Evolutionary conservation across 1,139 yeast genomes (phyloP).

Genomic region (Geotrichum phurueaensis): DNA sequence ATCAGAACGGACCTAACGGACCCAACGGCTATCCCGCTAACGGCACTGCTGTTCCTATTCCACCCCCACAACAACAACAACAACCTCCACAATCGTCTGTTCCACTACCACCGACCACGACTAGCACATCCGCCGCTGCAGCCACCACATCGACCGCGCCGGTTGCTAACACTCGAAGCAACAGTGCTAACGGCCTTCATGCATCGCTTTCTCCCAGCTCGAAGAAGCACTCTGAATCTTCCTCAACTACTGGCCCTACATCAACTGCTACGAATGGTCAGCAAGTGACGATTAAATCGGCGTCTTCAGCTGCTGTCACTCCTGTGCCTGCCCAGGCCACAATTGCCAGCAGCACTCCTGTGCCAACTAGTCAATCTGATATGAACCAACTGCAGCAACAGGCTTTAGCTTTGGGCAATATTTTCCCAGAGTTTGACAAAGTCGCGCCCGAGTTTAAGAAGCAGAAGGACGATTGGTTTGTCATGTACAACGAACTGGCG

Average conservation of each 20-base stretch:
- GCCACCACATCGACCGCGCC: constrained; percentile 16
- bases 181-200: constrained; percentile 21
- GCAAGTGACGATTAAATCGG: constrained; percentile 7
- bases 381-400: constrained; percentile 31
- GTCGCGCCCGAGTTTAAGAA: constrained; percentile 71
- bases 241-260: constrained; percentile 18
- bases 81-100: constrained; percentile 21
- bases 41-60: constrained; percentile 22
- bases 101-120: constrained; percentile 8
- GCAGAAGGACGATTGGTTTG: constrained; percentile 81
- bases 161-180: constrained; percentile 12
- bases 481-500: constrained; percentile 83
- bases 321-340: constrained; percentile 21
- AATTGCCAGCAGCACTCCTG: background rate
- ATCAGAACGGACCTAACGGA: constrained; percentile 14
- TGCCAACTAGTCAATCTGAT: constrained; percentile 23
- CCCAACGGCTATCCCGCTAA: constrained; percentile 17
- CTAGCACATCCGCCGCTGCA: background rate
- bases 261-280: constrained; percentile 17
- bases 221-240: constrained; percentile 20
- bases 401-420: constrained; percentile 41
- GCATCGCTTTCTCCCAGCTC: constrained; percentile 19
- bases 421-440: constrained; percentile 76
- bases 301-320: constrained; percentile 10
- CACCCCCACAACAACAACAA: no score